Conservation (phyloP, 1,284 basidiomycete species). For the Ustilago vetiveriae region DNA sequence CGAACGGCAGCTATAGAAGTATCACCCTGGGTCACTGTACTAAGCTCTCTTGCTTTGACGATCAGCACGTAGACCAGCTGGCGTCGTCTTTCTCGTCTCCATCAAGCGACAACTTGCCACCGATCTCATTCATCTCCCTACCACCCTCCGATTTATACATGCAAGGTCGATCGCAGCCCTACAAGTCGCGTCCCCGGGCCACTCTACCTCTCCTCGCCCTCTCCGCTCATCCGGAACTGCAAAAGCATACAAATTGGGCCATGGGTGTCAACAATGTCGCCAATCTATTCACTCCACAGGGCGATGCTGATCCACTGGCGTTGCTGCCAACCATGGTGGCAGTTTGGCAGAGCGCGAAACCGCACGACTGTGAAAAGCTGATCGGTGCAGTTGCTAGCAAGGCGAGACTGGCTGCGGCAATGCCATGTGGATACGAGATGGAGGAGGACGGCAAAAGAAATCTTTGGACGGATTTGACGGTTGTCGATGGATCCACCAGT, state of each 20-base stretch:
- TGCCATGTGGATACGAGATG: background rate
- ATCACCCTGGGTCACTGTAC: conserved; percentile 47
- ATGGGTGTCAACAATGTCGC: conserved; percentile 47
- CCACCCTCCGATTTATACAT: conserved; percentile 48
- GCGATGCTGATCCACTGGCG: conserved; percentile 46
- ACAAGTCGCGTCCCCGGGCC: conserved; percentile 20
- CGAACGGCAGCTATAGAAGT: background rate
- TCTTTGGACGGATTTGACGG: conserved; percentile 12
- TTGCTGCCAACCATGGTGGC: conserved; percentile 38
- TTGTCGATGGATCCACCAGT: conserved; percentile 7
- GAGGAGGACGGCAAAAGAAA: background rate
- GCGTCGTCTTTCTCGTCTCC: background rate
- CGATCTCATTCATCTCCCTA: conserved; percentile 27
- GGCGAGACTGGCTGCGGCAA: conserved; percentile 10
- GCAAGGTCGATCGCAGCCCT: conserved; percentile 34
- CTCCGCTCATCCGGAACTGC: background rate
- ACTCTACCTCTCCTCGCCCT: conserved; percentile 29
- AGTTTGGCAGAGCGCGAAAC: conserved; percentile 39
- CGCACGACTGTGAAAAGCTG: conserved; percentile 14
- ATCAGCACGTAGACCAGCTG: conserved; percentile 8
- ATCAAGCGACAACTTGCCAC: background rate
- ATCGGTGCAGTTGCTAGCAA: conserved; percentile 5
- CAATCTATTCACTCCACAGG: conserved; percentile 53
- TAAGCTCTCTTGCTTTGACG: conserved; percentile 28
- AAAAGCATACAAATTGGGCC: conserved; percentile 9